Base-by-base conservation (phyloP, 306 rosid species). In the Prunus davidiana region DNA sequence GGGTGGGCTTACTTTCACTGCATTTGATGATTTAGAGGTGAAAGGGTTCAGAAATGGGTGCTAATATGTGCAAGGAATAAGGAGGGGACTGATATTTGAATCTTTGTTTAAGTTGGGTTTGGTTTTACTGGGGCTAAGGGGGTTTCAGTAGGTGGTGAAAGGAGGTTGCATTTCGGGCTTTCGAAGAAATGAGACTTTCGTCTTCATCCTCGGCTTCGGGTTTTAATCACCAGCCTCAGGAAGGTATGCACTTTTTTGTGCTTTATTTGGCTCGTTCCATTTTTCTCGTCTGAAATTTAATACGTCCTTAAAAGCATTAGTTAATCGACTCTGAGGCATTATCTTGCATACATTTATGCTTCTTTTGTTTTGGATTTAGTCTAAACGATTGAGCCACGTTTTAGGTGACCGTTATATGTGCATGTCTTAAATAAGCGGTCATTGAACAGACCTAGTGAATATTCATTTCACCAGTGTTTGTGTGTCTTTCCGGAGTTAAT, bases 181-280 rank as follows among this genome's bases (percentile, higher is more conserved):
- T 64, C 28, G 16, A 81, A 87, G 84, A 61, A 38, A 88, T 88
- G 92, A 88, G 84, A 79, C 87, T 82, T 73, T 86, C 89, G 49
- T 71, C 83, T 74, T 80, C 91, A 4, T 72, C 81, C 15, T 77
- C 79, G 27, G 77, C 86, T 15, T 69, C 95, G 5, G 92, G 89
- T 49, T 78, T 88, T 57, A 82, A 73, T 69, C 87, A 77, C 38
- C 90, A 79, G 83, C 57, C 69, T 66, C 90, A 82, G 67, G 90
- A 90, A 84, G 92, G 90, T 79, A 74, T 57, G 78, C 25, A 30
- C 43, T 69, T 80, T 13, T 8, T 65, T 64, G 45, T 78, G 11
- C 62, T 32, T 78, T 12, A 24, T 57, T 74, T 46, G 67, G 55
- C 58, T 62, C 15, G 38, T 6, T 76, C 41, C 45, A 24, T 38